Evolutionary conservation across 768 basidiomycete species (phyloP).

Genomic region (Amyloporia xantha): DNA sequence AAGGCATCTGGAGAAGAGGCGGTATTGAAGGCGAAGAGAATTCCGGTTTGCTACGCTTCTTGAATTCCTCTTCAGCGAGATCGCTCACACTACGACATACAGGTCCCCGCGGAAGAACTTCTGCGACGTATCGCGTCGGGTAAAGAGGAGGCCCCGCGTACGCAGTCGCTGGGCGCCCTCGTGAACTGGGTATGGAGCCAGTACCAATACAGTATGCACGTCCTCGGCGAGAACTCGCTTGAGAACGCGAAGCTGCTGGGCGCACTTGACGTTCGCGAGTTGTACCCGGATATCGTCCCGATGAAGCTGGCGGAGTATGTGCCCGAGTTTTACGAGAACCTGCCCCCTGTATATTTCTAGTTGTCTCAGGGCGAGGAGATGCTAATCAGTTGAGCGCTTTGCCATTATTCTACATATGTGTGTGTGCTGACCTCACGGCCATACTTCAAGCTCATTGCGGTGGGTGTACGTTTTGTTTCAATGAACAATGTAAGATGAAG

Average conservation of each 20-base stretch:
- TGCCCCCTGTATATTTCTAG: too few relatives aligned
- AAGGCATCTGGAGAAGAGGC: constrained; percentile 19
- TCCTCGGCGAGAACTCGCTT: constrained; percentile 25
- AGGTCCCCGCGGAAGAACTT: constrained; percentile 6
- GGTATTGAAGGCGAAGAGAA: constrained; percentile 6
- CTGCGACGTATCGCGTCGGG: constrained; percentile 1
- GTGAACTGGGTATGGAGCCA: not conserved
- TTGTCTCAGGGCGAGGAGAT: too few relatives aligned
- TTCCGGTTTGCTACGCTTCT: constrained; percentile 5
- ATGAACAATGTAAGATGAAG: too few relatives aligned
- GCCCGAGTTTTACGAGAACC: constrained; percentile 17
- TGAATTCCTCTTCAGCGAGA: not conserved
- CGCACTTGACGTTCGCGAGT: constrained; percentile 21
- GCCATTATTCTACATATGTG: too few relatives aligned
- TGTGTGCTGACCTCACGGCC: too few relatives aligned
- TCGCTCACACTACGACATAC: not conserved
- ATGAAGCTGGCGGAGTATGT: constrained; percentile 19
- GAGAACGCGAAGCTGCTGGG: constrained; percentile 20
- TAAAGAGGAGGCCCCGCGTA: not conserved
- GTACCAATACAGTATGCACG: constrained; percentile 19
- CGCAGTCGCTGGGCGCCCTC: not conserved
- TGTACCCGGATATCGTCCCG: constrained; percentile 23
- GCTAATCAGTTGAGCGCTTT: too few relatives aligned
- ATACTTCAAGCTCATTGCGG: too few relatives aligned
- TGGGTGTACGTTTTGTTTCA: too few relatives aligned